These are phyloP conservation scores for Marasmius oreades DNA, from an alignment of 1,284 basidiomycete species.

Conservation along the genomic window DNA sequence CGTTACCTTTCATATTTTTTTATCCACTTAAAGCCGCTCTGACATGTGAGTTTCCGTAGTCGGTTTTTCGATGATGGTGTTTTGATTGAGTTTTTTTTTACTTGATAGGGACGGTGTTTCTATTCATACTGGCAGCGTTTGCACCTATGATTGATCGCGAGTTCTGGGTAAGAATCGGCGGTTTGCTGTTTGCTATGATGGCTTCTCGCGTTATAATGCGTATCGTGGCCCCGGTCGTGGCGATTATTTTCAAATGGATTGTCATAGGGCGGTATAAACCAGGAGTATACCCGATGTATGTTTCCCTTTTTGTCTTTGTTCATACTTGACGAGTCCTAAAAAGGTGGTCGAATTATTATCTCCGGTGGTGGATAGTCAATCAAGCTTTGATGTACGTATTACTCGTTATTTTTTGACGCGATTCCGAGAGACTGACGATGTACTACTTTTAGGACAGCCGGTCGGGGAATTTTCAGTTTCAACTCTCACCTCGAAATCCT, in stretches of 20 bases:
- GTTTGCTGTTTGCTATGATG: conserved; percentile 31
- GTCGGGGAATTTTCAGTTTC: conserved; percentile 38
- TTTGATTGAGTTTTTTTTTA: neutral
- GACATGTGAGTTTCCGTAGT: conserved; percentile 28
- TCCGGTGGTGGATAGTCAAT: conserved; percentile 47
- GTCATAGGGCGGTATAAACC: conserved; percentile 40
- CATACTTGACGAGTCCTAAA: neutral
- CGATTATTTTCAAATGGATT: conserved; percentile 42
- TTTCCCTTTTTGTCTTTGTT: neutral
- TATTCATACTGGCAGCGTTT: conserved; percentile 29
- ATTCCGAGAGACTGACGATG: neutral
- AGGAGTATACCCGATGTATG: conserved; percentile 36
- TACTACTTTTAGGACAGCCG: conserved; percentile 24
- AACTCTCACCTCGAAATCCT: conserved; percentile 33
- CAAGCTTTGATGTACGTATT: conserved; percentile 27
- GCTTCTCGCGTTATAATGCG: conserved; percentile 29
- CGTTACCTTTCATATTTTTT: conserved; percentile 38
- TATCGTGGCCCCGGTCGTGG: conserved; percentile 32
- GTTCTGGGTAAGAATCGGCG: conserved; percentile 33
- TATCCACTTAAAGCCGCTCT: conserved; percentile 40
- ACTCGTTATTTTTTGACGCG: conserved; percentile 11
- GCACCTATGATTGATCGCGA: conserved; percentile 24
- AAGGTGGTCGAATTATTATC: conserved; percentile 38
- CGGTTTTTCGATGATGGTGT: neutral
- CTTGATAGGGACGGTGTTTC: conserved; percentile 25